Evolutionary conservation across 2,329 filamentous ascomycete species (phyloP).

Genomic region (Phoma sp.): DNA sequence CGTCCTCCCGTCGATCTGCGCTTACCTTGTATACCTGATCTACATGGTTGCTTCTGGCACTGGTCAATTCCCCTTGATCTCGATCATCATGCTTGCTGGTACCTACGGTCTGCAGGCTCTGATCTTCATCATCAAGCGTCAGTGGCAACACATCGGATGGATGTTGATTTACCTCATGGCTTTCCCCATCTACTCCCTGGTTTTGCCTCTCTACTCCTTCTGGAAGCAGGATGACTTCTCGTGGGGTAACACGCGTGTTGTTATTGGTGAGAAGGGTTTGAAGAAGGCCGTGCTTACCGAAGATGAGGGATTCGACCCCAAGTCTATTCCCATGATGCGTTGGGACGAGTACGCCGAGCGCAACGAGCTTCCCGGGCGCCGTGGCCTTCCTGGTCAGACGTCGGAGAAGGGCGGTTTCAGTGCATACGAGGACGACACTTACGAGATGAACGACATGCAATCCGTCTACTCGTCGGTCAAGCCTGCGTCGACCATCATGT

Average conservation of each 20-base stretch:
- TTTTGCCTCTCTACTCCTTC: constrained; percentile 95
- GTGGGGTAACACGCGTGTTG: constrained; percentile 98
- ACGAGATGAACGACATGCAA: constrained; percentile 98
- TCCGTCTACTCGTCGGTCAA: constrained; percentile 94
- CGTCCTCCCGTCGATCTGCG: constrained; percentile 86
- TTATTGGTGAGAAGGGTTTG: constrained; percentile 89
- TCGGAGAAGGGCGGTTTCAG: constrained; percentile 67
- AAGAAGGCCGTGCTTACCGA: constrained; percentile 88
- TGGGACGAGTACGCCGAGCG: constrained; percentile 94
- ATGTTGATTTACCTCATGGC: constrained; percentile 99
- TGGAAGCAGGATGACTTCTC: constrained; percentile 99
- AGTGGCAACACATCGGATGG: constrained; percentile 99
- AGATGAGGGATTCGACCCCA: constrained; percentile 85
- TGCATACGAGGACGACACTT: constrained; percentile 74
- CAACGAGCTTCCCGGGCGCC: constrained; percentile 90
- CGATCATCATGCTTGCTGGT: constrained; percentile 84
- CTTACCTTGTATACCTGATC: constrained; percentile 86
- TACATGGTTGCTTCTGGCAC: constrained; percentile 73
- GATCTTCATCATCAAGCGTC: constrained; percentile 94
- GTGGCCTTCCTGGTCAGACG: constrained; percentile 63
- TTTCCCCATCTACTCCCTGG: constrained; percentile 89
- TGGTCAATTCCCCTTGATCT: constrained; percentile 84
- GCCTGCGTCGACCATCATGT: constrained; percentile 83
- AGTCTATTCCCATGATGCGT: constrained; percentile 89
- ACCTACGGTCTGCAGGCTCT: constrained; percentile 96